Evolutionary conservation across 169 alveolate genomes (phyloP), one percentile per base, ranked within the genome.

Genomic region (Cryptosporidium sp.): DNA sequence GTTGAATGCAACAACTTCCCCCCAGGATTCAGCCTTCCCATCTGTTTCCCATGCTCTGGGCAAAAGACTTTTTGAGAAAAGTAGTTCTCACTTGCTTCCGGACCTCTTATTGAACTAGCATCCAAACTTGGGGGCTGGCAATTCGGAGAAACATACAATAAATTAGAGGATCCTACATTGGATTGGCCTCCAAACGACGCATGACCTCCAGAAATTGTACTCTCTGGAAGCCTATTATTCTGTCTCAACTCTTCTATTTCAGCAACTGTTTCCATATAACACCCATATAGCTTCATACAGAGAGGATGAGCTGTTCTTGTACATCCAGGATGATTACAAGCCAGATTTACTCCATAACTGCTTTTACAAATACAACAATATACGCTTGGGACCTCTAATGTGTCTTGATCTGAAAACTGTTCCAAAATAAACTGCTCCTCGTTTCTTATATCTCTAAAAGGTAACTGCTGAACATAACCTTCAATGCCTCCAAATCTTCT

Each of bases 351-450:
- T 18, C 86, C 86, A 26, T 59, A 75, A 29, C 86, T 39, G 23
- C 86, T 75, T 33, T 75, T 75, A 39, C 86, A 75, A 18, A 75
- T 75, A 61, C 86, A 75, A 75, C 86, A 75, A 39, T 59, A 75
- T 37, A 75, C 55, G 18, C 31, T 26, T 12, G 86, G 86, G 5
- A 75, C 39, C 35, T 75, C 86, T 9, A 75, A 14, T 1, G 23
- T 35, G 12, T 61, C 73, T 59, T 55, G 71, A 12, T 75, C 86
- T 21, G 67, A 35, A 23, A 33, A 52, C 12, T 71, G 69, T 3
- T 71, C 85, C 16, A 71, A 31, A 12, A 71, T 55, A 21, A 71
- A 71, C 65, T 71, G 85, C 33, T 71, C 85, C 70, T 71, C 85
- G 65, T 71, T 71, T 18, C 69, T 55, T 33, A 75, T 59, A 37